phyloP scores from a whole-genome alignment of 2,329 filamentous ascomycete species.

The Thelonectria olida region DNA sequence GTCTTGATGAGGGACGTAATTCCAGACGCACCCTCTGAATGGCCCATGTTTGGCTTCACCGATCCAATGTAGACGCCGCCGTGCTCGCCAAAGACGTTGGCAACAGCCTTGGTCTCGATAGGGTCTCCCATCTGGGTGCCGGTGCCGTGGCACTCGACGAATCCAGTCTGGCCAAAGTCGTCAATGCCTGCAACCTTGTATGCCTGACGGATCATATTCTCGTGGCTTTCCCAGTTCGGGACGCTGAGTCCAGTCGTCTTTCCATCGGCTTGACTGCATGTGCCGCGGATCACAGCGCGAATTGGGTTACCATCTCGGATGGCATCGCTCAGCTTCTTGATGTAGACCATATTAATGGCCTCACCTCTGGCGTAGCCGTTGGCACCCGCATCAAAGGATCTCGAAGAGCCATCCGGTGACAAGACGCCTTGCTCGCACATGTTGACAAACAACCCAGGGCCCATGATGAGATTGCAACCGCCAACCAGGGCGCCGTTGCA shows the following conservation, averaged over 20 bases:
- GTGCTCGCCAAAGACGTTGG: constrained; percentile 40
- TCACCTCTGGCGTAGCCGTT: constrained; percentile 59
- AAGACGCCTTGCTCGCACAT: constrained; percentile 38
- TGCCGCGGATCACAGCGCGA: constrained; percentile 46
- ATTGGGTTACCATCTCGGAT: constrained; percentile 54
- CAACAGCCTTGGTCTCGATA: constrained; percentile 49
- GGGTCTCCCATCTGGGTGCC: constrained; percentile 55
- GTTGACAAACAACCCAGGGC: constrained; percentile 31
- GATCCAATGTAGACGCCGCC: constrained; percentile 39
- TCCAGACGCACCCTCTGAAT: constrained; percentile 46
- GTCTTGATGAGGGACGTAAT: constrained; percentile 42
- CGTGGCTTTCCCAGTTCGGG: constrained; percentile 49
- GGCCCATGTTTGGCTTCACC: constrained; percentile 50
- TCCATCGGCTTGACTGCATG: constrained; percentile 51
- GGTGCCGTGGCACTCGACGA: constrained; percentile 55
- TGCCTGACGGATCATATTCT: constrained; percentile 48
- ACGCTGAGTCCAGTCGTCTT: constrained; percentile 49
- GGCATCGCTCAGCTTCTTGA: constrained; percentile 55
- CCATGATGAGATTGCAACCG: constrained; percentile 45
- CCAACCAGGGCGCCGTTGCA: constrained; percentile 42
- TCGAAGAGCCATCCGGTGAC: constrained; percentile 34
- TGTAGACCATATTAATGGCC: constrained; percentile 49
- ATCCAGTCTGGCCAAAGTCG: constrained; percentile 32
- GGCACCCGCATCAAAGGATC: constrained; percentile 50
- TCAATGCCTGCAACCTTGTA: constrained; percentile 43